A percentile compares a stretch with the other conserved stretches of the same genome.
Conservation (phyloP, 805 yeast species). For the Ogataea thermomethanolica region DNA sequence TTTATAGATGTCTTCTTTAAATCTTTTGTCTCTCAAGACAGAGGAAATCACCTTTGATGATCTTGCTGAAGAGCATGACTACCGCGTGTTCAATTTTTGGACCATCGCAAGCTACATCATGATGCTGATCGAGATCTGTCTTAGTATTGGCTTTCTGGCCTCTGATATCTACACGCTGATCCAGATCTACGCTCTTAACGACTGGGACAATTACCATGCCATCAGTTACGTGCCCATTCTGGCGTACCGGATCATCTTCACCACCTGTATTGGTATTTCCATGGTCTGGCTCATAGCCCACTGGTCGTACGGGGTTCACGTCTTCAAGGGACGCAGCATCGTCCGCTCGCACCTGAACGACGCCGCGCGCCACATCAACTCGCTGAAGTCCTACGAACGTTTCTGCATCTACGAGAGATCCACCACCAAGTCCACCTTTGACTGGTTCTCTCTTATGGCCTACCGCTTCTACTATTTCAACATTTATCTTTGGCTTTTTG, state of each 20-base stretch:
- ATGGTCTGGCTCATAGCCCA: constrained; percentile 56
- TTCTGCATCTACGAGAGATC: constrained; percentile 73
- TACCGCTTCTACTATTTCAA: constrained; percentile 65
- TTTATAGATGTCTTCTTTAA: constrained; percentile 2
- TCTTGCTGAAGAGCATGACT: constrained; percentile 29
- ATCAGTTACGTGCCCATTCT: constrained; percentile 32
- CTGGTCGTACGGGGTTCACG: constrained; percentile 52
- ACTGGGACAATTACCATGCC: constrained; percentile 32
- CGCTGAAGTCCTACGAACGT: constrained; percentile 55
- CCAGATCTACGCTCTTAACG: constrained; percentile 65
- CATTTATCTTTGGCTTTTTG: constrained; percentile 55
- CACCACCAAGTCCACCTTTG: constrained; percentile 60
- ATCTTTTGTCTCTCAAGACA: constrained; percentile 18
- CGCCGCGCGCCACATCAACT: constrained; percentile 56
- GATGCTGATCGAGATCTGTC: constrained; percentile 39
- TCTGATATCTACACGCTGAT: constrained; percentile 80
- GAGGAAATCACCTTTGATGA: constrained; percentile 27
- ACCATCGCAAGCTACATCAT: constrained; percentile 43
- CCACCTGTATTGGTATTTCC: constrained; percentile 73
- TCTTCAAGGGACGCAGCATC: constrained; percentile 59
- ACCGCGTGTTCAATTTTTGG: constrained; percentile 37
- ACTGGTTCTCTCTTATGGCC: constrained; percentile 62
- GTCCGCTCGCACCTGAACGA: constrained; percentile 67
- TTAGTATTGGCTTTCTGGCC: constrained; percentile 52
- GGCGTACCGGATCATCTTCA: constrained; percentile 32